phyloP scores from a whole-genome alignment of 2,329 filamentous ascomycete species.

The Penicillium sp. region DNA sequence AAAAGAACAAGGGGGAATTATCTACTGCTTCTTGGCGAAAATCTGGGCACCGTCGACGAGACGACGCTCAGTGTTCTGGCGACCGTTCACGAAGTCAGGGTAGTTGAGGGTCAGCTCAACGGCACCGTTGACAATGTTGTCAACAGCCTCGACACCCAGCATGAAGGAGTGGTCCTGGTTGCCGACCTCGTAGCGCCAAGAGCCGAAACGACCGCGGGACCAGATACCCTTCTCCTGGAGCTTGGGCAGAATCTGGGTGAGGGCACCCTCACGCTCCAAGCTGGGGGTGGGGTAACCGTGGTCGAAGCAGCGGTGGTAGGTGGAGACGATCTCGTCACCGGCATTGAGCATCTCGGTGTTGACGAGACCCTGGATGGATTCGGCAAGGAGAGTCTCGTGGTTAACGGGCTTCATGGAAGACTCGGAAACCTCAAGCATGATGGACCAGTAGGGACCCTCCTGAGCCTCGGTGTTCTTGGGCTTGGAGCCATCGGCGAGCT shows the following conservation, averaged over 20 bases:
- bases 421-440: slow-evolving; percentile 98
- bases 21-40: slow-evolving; percentile 53
- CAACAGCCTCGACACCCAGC: slow-evolving; percentile 90
- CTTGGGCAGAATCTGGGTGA: slow-evolving; percentile 89
- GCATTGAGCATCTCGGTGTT: slow-evolving; percentile 96
- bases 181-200: slow-evolving; percentile 95
- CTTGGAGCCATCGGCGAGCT: slow-evolving; percentile 83
- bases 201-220: slow-evolving; percentile 95
- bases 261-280: slow-evolving; percentile 91
- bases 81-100: slow-evolving; percentile 88
- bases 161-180: slow-evolving; percentile 99
- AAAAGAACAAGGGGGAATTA: slow-evolving; percentile 13
- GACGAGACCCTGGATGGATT: slow-evolving; percentile 93
- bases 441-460: slow-evolving; percentile 97
- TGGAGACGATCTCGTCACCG: slow-evolving; percentile 92
- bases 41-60: slow-evolving; percentile 63
- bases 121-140: slow-evolving; percentile 85
- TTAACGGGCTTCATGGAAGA: slow-evolving; percentile 94
- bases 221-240: slow-evolving; percentile 89
- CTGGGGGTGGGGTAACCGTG: slow-evolving; percentile 97
- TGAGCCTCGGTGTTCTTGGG: slow-evolving; percentile 70
- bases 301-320: slow-evolving; percentile 96
- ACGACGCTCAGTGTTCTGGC: slow-evolving; percentile 64
- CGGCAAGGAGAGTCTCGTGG: slow-evolving; percentile 77
- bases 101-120: slow-evolving; percentile 95